Conservation (phyloP, 345 rosid genomes). For the Citrus australasica region DNA sequence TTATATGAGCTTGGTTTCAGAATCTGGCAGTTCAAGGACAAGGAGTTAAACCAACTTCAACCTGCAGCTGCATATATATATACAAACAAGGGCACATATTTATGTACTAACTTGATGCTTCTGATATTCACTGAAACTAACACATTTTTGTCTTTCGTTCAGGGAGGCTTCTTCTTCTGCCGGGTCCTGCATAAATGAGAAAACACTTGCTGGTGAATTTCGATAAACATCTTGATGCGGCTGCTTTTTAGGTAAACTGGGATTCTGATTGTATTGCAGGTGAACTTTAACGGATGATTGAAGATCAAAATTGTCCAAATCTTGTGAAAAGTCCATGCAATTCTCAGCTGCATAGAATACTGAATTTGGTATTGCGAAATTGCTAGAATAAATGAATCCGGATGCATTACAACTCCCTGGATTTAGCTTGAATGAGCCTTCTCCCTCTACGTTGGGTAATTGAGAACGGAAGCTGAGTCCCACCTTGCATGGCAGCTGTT, state of each 20-base stretch:
- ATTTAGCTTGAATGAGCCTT: not conserved
- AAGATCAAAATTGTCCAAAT: slow-evolving; percentile 1
- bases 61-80: no score
- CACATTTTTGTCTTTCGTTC: slow-evolving; percentile 7
- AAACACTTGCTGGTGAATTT: not conserved
- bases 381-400: not conserved
- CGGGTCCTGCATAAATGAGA: slow-evolving; percentile 9
- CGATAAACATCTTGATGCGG: not conserved
- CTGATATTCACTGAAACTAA: slow-evolving; percentile 11
- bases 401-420: not conserved
- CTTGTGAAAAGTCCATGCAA: not conserved
- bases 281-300: slow-evolving; percentile 3
- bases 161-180: not conserved
- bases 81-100: not conserved
- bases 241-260: not conserved
- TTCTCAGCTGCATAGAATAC: not conserved
- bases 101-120: slow-evolving; percentile 2
- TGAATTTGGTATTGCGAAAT: slow-evolving; percentile 7
- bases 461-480: not conserved
- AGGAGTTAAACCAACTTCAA: slow-evolving; percentile 1
- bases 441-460: not conserved
- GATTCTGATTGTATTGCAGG: not conserved
- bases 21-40: not conserved
- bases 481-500: not conserved
- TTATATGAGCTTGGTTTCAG: not conserved